Base-by-base conservation (phyloP, 139 green algal species). In the Mesotaenium endlicherianum region DNA sequence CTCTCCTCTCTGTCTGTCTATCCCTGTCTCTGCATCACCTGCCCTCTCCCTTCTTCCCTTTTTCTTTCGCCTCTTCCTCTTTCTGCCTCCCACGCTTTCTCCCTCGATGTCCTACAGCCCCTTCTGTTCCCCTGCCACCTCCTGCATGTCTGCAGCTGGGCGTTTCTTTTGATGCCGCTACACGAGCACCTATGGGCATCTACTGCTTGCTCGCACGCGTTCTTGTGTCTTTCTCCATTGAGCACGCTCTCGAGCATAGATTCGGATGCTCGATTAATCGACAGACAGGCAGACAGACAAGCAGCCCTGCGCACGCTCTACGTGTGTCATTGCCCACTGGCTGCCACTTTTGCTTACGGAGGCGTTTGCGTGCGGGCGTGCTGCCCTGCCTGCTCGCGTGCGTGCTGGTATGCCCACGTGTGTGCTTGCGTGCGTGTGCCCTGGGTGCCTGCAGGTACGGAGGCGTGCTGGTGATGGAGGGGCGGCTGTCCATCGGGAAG, bases 391-490 rank as follows among this genome's bases (percentile, higher is more conserved):
- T 57, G 47, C 47, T 57, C 47, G 11, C 47, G 11, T 57, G 47
- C 8, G n/a, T n/a, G n/a, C 8, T 57, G 47, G 47, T 11, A 11
- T 57, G 47, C 8, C 8, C 47, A 20, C 1, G 50, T 59, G 1
- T 36, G 2, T 26, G 55, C 6, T 1, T 67, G 55, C 34, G 11
- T 57, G 47, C 47, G 50, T n/a, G 8, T n/a, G 53, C 26, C 11
- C 2, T 64, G 11, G n/a, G 6, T 60, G 50, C n/a, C n/a, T 81
- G 43, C 81, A 87, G 81, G 81, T 87, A 87, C 67, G 82, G 82
- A n/a, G 86, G 86, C 36, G 71, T 82, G 81, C 16, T 81, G 41
- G 80, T 84, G 60, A 90, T 88, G 81, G 75, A 86, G 2, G 43
- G 44, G 1, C 44, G 38, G 4, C 83, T 90, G 31, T 83, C 82